phyloP scores from a whole-genome alignment of 306 rosid genomes.

The Carpinus viminea region DNA sequence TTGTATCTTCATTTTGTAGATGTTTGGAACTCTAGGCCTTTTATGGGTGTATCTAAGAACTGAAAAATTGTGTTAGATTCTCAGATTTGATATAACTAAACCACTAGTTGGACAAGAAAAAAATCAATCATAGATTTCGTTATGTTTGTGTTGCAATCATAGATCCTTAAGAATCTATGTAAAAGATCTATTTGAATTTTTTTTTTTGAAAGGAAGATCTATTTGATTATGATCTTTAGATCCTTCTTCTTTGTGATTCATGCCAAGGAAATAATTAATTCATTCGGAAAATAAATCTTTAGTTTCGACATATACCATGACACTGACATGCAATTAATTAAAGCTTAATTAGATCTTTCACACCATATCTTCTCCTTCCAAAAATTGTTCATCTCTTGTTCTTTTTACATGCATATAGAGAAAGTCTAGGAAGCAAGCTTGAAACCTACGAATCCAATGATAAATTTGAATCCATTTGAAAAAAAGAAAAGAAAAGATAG shows the following conservation, averaged over 20 bases:
- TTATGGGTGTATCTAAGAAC: constrained; percentile 3
- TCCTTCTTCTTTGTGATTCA: background rate
- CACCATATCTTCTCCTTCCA: background rate
- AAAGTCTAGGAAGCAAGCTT: too few species aligned
- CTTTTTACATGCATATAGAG: background rate
- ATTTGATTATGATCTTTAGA: background rate
- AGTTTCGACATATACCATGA: background rate
- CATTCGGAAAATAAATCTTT: background rate
- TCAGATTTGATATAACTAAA: background rate
- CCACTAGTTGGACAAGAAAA: background rate
- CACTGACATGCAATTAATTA: background rate
- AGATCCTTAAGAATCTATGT: constrained; percentile 3
- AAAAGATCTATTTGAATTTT: background rate
- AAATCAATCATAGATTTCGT: constrained; percentile 1
- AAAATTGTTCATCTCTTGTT: background rate
- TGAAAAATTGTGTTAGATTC: background rate
- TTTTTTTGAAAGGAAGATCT: too few species aligned
- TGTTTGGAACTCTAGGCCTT: background rate
- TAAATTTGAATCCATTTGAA: too few species aligned
- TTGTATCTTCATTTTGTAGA: background rate
- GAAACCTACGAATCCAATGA: too few species aligned
- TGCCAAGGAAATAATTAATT: background rate
- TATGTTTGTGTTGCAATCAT: background rate
- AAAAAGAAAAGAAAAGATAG: too few species aligned
- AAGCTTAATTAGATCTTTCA: background rate